Evolutionary conservation across 176 grass and related monocot species (phyloP), one percentile per base, ranked within the genome.

Genomic region (Otatea glauca): DNA sequence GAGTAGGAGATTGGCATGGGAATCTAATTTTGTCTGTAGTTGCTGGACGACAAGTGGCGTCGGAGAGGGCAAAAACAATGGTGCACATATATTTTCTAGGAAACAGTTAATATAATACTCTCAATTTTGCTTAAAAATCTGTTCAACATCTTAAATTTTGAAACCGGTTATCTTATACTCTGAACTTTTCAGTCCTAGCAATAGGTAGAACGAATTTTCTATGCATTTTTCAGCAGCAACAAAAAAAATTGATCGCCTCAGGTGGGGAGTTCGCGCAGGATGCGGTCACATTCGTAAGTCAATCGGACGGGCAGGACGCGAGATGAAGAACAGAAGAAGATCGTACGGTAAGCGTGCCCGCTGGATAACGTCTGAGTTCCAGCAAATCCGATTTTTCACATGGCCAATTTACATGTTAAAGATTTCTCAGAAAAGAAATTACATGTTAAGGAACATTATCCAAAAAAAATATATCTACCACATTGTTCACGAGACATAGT

Each of bases 11-110:
- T 27, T 75, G 45, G 3, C 9, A 23, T 7, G 74, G 20, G 74
- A 85, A 77, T 77, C 38, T 37, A 24, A 45, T 88, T 18, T 42
- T 61, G 24, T 27, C 10, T 9, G 35, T 7, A 37, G 62, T 58
- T 82, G 1, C 14, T 76, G 29, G 29, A 1, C 29, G 29, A 29
- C 0, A 29, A 29, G 29, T 74, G 69, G 49, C 49, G 68, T 74
- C 76, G n/a, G 21, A 47, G 53, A 39, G 25, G 64, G 3, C 65
- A 7, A 9, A 59, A 29, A 29, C 29, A 29, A 29, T 29, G 1
- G 1, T 29, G 1, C 29, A 29, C 29, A 29, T 29, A 1, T 29
- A 29, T 29, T 29, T 29, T 29, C 29, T 29, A 29, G 29, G 29
- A 29, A 29, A 29, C 0, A 29, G 1, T 29, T 29, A 0, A 29